These are phyloP conservation scores for Penicillium egyptiacum DNA, from an alignment of 495 filamentous ascomycete genomes.

Conservation along the genomic window DNA sequence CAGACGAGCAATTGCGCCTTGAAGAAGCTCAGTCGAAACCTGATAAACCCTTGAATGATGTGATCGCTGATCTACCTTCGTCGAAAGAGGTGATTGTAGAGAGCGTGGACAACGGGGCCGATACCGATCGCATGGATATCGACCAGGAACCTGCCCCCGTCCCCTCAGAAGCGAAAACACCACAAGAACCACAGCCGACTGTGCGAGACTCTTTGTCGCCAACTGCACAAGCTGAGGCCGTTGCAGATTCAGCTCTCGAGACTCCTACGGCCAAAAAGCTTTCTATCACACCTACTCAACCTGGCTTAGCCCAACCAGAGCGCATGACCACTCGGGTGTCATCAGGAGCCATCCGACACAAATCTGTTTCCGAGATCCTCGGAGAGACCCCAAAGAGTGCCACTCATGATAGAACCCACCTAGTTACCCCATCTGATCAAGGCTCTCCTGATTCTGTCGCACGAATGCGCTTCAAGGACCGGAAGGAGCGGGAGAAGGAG, in stretches of 20 bases:
- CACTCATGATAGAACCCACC: slow-evolving; percentile 34
- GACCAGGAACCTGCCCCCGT: slow-evolving; percentile 18
- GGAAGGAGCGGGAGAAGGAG: slow-evolving; percentile 60
- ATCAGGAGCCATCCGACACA: slow-evolving; percentile 67
- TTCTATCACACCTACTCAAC: slow-evolving; percentile 23
- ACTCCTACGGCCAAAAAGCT: slow-evolving; percentile 13
- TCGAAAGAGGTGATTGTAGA: slow-evolving; percentile 32
- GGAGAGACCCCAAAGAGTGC: slow-evolving; percentile 57
- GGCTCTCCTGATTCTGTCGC: slow-evolving; percentile 46
- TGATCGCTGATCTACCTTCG: slow-evolving; percentile 8
- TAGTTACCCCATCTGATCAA: slow-evolving; percentile 32
- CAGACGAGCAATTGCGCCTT: slow-evolving; percentile 50
- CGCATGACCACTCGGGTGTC: slow-evolving; percentile 64
- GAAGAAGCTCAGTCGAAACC: slow-evolving; percentile 50
- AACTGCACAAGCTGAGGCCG: slow-evolving; percentile 13
- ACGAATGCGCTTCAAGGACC: slow-evolving; percentile 52
- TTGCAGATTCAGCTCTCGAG: slow-evolving; percentile 16
- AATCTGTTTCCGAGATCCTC: slow-evolving; percentile 71
- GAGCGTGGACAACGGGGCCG: slow-evolving; percentile 16
- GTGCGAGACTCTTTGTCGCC: slow-evolving; percentile 20
- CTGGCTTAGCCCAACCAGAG: slow-evolving; percentile 42
- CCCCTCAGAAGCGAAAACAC: slow-evolving; percentile 14
- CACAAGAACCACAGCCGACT: slow-evolving; percentile 13
- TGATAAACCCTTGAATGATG: slow-evolving; percentile 24
- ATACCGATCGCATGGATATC: slow-evolving; percentile 29